Conservation (phyloP, 768 basidiomycete species). For the Postia placenta region DNA sequence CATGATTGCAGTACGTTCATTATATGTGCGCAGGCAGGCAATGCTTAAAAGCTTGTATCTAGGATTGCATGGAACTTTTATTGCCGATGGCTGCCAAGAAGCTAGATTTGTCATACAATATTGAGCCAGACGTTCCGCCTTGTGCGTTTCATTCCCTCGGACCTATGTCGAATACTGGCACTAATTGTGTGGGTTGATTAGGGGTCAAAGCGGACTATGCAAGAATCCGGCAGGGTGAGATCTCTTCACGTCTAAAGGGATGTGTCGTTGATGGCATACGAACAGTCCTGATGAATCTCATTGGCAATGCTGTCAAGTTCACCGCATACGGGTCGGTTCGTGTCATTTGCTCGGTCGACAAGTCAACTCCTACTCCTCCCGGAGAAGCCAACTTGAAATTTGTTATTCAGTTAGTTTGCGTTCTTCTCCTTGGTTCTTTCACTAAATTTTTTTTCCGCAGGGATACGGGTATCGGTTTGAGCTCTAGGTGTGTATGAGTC, state of each 20-base stretch:
- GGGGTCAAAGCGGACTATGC: slow-evolving; percentile 73
- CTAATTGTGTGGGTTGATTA: slow-evolving; percentile 13
- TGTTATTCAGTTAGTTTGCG: slow-evolving; percentile 46
- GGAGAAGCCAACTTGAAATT: slow-evolving; percentile 55
- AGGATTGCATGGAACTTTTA: slow-evolving; percentile 76
- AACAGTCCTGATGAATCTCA: slow-evolving; percentile 68
- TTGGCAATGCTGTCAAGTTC: slow-evolving; percentile 76
- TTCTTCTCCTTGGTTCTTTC: neutral
- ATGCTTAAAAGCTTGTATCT: neutral
- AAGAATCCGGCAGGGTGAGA: slow-evolving; percentile 58
- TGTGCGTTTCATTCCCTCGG: slow-evolving; percentile 33
- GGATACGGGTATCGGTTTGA: slow-evolving; percentile 70
- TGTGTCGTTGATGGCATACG: no score
- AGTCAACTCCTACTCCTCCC: slow-evolving; percentile 22
- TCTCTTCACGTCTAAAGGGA: neutral
- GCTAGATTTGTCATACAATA: slow-evolving; percentile 67
- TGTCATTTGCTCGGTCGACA: slow-evolving; percentile 54
- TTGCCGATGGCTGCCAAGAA: slow-evolving; percentile 73
- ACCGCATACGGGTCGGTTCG: slow-evolving; percentile 58
- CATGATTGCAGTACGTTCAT: slow-evolving; percentile 51
- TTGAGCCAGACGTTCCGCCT: slow-evolving; percentile 57
- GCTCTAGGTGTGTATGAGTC: slow-evolving; percentile 34
- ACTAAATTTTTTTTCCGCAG: slow-evolving; percentile 27
- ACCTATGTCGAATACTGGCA: neutral
- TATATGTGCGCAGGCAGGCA: neutral